These are phyloP conservation scores for Coffea eugenioides DNA, from an alignment of 257 asterid genomes.

Conservation along the genomic window DNA sequence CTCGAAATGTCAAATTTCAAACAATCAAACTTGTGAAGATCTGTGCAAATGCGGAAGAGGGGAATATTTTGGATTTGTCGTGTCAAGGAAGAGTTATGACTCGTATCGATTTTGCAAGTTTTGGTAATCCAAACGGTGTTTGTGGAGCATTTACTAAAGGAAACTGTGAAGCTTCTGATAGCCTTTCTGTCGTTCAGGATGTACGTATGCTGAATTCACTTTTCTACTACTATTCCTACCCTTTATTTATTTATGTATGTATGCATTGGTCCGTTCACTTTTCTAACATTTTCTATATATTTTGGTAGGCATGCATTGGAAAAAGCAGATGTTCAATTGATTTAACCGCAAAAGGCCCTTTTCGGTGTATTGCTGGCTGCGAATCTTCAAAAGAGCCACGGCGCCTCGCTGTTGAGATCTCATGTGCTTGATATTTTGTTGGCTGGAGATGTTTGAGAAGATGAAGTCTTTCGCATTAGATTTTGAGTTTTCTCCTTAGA, in stretches of 20 bases:
- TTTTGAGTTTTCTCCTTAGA: no score
- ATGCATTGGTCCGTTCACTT: no score
- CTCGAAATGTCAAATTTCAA: conserved; percentile 15
- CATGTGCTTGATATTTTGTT: not conserved
- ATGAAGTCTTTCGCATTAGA: no score
- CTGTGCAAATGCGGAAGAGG: conserved; percentile 23
- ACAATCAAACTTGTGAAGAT: conserved; percentile 15
- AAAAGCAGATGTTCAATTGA: not conserved
- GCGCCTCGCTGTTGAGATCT: not conserved
- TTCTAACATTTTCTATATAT: not conserved
- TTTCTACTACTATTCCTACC: no score
- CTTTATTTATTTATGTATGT: not conserved
- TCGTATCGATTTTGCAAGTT: conserved; percentile 33
- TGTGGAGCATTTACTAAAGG: conserved; percentile 20
- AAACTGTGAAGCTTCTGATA: conserved; percentile 20
- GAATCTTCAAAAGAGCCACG: no score
- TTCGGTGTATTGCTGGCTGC: no score
- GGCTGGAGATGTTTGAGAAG: not conserved
- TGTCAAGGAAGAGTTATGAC: conserved; percentile 28
- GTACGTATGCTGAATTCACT: not conserved
- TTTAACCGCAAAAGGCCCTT: not conserved
- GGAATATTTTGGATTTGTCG: conserved; percentile 16
- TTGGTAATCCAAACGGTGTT: conserved; percentile 19
- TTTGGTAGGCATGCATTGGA: not conserved
- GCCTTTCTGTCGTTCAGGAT: conserved; percentile 6